A percentile compares a stretch with the other conserved stretches of the same genome.
These are phyloP conservation scores for Crithidia acanthocephali DNA, from an alignment of 208 protist genomes.

Conservation along the genomic window DNA sequence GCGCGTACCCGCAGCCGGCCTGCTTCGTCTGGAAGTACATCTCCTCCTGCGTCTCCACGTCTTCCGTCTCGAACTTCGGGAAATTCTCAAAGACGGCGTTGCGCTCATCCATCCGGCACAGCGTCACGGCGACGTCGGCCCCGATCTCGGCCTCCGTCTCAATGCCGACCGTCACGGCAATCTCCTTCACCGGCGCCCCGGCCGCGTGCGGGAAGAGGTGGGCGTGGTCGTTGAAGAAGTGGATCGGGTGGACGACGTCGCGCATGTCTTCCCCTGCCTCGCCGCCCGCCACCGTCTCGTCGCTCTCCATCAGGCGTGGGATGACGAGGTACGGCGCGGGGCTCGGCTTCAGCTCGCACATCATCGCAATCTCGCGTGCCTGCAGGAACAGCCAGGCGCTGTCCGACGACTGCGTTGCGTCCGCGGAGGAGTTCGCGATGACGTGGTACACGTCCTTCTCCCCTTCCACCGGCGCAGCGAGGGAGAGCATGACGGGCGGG, in stretches of 20 bases:
- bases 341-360: constrained; percentile 51
- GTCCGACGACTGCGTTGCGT: constrained; percentile 52
- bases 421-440: constrained; percentile 60
- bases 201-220: constrained; percentile 33
- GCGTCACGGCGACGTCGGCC: constrained; percentile 26
- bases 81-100: constrained; percentile 90
- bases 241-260: constrained; percentile 41
- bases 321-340: constrained; percentile 73
- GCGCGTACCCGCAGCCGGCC: constrained; percentile 43
- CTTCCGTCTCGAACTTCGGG: constrained; percentile 76
- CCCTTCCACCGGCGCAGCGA: constrained; percentile 39
- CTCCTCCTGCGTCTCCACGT: constrained; percentile 36
- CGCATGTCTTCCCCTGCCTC: constrained; percentile 41
- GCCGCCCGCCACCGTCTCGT: constrained; percentile 38
- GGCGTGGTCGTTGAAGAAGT: constrained; percentile 75
- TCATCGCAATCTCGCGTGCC: constrained; percentile 81
- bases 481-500: constrained; percentile 84
- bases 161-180: constrained; percentile 70
- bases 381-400: constrained; percentile 82
- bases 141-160: constrained; percentile 25
- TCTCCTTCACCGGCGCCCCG: constrained; percentile 34
- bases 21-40: constrained; percentile 70
- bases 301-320: constrained; percentile 75
- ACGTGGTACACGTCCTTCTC: constrained; percentile 50
- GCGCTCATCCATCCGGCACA: constrained; percentile 39